Percentiles rank a stretch among this genome's conserved stretches.
phyloP scores from a whole-genome alignment of 2,329 filamentous ascomycete genomes.

The Nothophoma quercina region DNA sequence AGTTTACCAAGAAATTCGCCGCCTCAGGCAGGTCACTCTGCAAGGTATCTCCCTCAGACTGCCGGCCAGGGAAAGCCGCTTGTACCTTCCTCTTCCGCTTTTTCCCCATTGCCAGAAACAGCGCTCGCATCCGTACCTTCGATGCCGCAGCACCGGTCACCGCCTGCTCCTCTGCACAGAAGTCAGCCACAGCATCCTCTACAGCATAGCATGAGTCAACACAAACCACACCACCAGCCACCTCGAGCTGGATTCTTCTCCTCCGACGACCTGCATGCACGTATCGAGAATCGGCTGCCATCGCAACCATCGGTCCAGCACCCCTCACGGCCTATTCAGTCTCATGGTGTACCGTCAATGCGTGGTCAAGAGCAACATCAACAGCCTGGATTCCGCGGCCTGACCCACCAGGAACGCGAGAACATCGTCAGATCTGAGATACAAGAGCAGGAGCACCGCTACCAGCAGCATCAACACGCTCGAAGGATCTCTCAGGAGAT shows the following conservation, averaged over 20 bases:
- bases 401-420: constrained; percentile 41
- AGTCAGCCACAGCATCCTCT: constrained; percentile 38
- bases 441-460: constrained; percentile 44
- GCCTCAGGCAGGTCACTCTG: constrained; percentile 33
- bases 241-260: constrained; percentile 49
- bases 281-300: constrained; percentile 39
- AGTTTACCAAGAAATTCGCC: constrained; percentile 51
- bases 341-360: constrained; percentile 35
- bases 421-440: constrained; percentile 30
- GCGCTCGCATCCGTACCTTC: constrained; percentile 38
- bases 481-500: constrained; percentile 45
- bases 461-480: constrained; percentile 37
- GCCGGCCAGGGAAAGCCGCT: constrained; percentile 38
- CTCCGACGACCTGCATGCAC: constrained; percentile 41
- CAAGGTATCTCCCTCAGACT: constrained; percentile 46
- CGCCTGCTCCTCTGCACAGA: constrained; percentile 35
- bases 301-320: constrained; percentile 38
- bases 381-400: constrained; percentile 32
- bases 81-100: constrained; percentile 29
- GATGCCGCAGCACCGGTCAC: constrained; percentile 40
- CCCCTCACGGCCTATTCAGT: constrained; percentile 34
- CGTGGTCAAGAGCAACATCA: constrained; percentile 40
- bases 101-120: constrained; percentile 35
- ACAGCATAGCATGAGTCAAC: constrained; percentile 36
- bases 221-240: constrained; percentile 38